Conservation (phyloP, 768 basidiomycete genomes). For the Scleroderma bovista region DNA sequence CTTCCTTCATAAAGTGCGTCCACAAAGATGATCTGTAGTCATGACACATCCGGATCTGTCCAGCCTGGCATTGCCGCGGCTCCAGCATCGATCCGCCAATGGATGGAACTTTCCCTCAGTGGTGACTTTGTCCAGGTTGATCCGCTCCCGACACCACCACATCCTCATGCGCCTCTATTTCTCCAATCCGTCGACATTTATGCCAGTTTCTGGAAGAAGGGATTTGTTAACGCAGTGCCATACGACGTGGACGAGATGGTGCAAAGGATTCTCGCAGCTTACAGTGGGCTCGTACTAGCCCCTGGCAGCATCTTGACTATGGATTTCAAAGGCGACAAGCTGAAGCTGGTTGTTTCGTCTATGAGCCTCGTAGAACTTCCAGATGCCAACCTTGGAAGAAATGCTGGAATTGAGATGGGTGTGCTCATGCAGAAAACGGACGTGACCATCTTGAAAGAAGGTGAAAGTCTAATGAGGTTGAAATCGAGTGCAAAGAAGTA, state of each 20-base stretch:
- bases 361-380: slow-evolving; percentile 57
- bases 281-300: slow-evolving; percentile 65
- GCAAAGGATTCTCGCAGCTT: slow-evolving; percentile 66
- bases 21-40: slow-evolving; percentile 42
- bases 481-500: slow-evolving; percentile 90
- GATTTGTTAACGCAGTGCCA: slow-evolving; percentile 53
- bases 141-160: slow-evolving; percentile 41
- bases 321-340: slow-evolving; percentile 82
- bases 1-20: not conserved
- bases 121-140: slow-evolving; percentile 77
- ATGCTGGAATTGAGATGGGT: slow-evolving; percentile 44
- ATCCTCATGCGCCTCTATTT: slow-evolving; percentile 54
- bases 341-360: slow-evolving; percentile 65
- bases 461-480: slow-evolving; percentile 76
- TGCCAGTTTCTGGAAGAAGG: slow-evolving; percentile 55
- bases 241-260: slow-evolving; percentile 88
- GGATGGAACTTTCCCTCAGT: slow-evolving; percentile 77
- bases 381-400: slow-evolving; percentile 38
- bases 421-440: slow-evolving; percentile 92
- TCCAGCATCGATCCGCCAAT: slow-evolving; percentile 75
- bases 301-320: slow-evolving; percentile 69
- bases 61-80: slow-evolving; percentile 68
- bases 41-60: slow-evolving; percentile 73
- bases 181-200: slow-evolving; percentile 80
- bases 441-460: slow-evolving; percentile 80